Percentiles rank a stretch among this genome's conserved stretches.
These are phyloP conservation scores for Coemansia sp. DNA, from an alignment of 192 early-diverging fungal genomes.

Conservation along the genomic window DNA sequence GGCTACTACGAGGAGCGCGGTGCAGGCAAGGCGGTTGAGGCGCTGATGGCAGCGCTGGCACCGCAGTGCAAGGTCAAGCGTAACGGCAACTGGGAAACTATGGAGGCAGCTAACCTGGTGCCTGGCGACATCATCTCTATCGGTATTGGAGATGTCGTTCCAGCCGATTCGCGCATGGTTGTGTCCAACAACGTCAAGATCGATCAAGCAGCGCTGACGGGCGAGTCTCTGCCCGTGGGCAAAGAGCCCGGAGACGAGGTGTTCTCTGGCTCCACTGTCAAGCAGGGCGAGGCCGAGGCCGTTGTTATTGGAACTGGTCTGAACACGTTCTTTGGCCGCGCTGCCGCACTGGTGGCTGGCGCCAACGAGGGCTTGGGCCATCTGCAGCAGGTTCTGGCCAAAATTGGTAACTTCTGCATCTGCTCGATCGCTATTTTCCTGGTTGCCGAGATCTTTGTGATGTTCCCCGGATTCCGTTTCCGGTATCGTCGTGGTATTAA, in stretches of 20 bases:
- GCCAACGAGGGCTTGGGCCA: constrained; percentile 73
- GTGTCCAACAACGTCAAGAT: constrained; percentile 65
- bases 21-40: constrained; percentile 89
- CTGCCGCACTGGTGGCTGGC: constrained; percentile 73
- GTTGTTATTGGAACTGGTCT: constrained; percentile 77
- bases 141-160: constrained; percentile 85
- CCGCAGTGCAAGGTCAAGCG: constrained; percentile 87
- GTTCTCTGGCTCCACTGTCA: constrained; percentile 77
- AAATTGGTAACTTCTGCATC: constrained; percentile 79
- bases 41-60: constrained; percentile 89
- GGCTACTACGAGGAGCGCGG: constrained; percentile 89
- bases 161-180: constrained; percentile 83
- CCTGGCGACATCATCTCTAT: constrained; percentile 89
- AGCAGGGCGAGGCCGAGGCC: constrained; percentile 78
- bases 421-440: constrained; percentile 71
- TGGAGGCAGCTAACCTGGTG: constrained; percentile 76
- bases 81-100: constrained; percentile 74
- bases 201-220: constrained; percentile 71
- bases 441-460: constrained; percentile 67
- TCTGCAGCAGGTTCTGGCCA: constrained; percentile 70
- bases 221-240: constrained; percentile 70
- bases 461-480: constrained; percentile 69
- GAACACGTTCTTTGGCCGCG: constrained; percentile 84
- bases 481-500: constrained; percentile 74
- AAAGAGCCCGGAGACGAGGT: constrained; percentile 72